Evolutionary conservation across 148 eudicot species (phyloP).

Genomic region (Spergularia marina): DNA sequence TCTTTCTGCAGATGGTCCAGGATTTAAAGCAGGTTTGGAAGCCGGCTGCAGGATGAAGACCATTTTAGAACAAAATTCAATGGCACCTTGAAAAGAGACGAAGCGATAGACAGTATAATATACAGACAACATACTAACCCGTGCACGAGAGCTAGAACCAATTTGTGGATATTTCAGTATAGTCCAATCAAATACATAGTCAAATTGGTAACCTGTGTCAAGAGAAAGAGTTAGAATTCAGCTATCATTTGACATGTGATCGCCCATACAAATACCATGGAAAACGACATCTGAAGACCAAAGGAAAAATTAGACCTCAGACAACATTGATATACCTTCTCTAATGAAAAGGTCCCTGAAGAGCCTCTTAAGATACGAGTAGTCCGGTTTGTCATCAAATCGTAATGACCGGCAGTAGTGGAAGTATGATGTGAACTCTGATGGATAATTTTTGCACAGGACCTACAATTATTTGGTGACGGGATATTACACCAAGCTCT

Average conservation of each 20-base stretch:
- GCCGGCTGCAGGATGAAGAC: slow-evolving; percentile 45
- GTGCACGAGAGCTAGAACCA: slow-evolving; percentile 78
- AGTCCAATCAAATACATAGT: slow-evolving; percentile 99
- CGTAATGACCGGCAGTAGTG: slow-evolving; percentile 96
- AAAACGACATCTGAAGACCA: not conserved
- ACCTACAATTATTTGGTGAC: slow-evolving; percentile 38
- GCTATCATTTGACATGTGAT: not conserved
- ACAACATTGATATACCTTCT: slow-evolving; percentile 55
- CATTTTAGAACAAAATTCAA: slow-evolving; percentile 5
- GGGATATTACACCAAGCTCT: not conserved
- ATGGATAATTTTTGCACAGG: slow-evolving; percentile 83
- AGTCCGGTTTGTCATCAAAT: slow-evolving; percentile 97
- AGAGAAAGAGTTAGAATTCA: not conserved
- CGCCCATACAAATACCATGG: not conserved
- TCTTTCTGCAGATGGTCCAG: slow-evolving; percentile 80
- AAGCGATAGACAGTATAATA: not conserved
- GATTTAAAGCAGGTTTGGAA: slow-evolving; percentile 54
- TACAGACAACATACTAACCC: slow-evolving; percentile 42
- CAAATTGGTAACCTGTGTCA: slow-evolving; percentile 87
- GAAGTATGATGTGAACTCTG: slow-evolving; percentile 93
- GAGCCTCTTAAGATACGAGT: slow-evolving; percentile 92
- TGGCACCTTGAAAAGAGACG: no score
- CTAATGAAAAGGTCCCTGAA: slow-evolving; percentile 93
- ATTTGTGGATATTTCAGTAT: slow-evolving; percentile 91
- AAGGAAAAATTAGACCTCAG: not conserved